Evolutionary conservation across 2,329 filamentous ascomycete species (phyloP), one percentile per base, ranked within the genome.

Genomic region (Hortaea werneckii): DNA sequence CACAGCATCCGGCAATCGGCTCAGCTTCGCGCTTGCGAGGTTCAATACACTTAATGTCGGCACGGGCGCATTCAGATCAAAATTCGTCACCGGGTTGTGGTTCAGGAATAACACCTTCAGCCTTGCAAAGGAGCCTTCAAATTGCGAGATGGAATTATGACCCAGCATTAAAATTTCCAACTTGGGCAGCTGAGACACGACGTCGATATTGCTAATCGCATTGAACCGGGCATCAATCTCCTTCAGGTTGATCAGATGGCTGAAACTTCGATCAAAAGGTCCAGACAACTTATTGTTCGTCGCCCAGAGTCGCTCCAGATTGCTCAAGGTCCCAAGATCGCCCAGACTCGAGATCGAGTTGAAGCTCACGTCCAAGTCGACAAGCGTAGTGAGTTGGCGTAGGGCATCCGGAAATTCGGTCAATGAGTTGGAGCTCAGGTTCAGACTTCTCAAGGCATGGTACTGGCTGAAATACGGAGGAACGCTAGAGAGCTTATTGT

Each of bases 191-290:
- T 83, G 76, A 2, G 87, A 84, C 51, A 96, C 80, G 45, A 87
- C 80, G 62, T 96, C 87, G 59, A 98, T 95, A 60, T 81, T 88
- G 42, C 82, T 82, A 46, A 98, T 85, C 12, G 78, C 76, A 61
- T 98, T 98, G 72, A 94, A 96, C 52, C 94, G 87, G 53, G 94
- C 82, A 65, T 98, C 92, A 38, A 98, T 79, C 65, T 96, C 90
- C 51, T 87, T 87, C 43, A 98, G 71, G 58, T 78, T 94, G 40
- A 76, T 68, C 6, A 96, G 70, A n/a, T 83, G 74, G 50, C 73
- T 77, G 59, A 96, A 85, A 1, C 77, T 69, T 12, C 52, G 53
- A 6, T 88, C 85, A 32, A 96, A 79, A 5, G 81, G 74, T 2
- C 86, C 86, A 13, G 78, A 76, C 10, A 98, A 71, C 50, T 85